Conservation (phyloP, 2,329 filamentous ascomycete genomes). For the Hortaea werneckii region DNA sequence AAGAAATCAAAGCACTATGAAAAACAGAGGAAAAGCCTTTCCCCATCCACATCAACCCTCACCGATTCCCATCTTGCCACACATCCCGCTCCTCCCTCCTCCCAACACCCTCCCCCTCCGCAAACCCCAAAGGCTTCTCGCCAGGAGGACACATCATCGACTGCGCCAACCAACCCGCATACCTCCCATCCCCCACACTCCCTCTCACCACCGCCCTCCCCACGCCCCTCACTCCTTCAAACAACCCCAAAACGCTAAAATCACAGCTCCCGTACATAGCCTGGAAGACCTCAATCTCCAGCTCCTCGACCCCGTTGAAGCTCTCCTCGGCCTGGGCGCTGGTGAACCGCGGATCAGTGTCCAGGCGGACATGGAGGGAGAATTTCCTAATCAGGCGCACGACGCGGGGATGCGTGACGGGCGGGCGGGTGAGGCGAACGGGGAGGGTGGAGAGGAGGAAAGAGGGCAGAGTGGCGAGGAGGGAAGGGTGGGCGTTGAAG, state of each 20-base stretch:
- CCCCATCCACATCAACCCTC: neutral
- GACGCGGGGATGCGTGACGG: constrained; percentile 25
- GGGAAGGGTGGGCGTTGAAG: constrained; percentile 40
- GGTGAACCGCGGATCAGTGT: constrained; percentile 40
- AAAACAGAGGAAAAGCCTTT: too few relatives aligned
- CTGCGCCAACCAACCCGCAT: constrained; percentile 36
- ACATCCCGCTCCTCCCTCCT: constrained; percentile 10
- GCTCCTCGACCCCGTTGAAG: constrained; percentile 36
- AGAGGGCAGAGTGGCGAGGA: constrained; percentile 34
- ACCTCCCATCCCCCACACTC: constrained; percentile 28
- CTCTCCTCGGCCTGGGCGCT: constrained; percentile 28
- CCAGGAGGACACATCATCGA: constrained; percentile 32
- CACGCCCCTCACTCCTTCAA: constrained; percentile 38
- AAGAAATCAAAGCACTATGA: too few relatives aligned
- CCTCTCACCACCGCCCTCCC: constrained; percentile 33
- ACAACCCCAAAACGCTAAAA: constrained; percentile 33
- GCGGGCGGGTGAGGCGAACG: constrained; percentile 15
- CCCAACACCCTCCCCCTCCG: constrained; percentile 10
- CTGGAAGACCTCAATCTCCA: constrained; percentile 43
- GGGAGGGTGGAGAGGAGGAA: constrained; percentile 26
- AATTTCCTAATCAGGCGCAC: constrained; percentile 32
- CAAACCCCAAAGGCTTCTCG: constrained; percentile 17
- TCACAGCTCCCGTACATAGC: constrained; percentile 34
- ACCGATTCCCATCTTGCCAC: constrained; percentile 8
- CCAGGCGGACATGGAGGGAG: constrained; percentile 38